Conservation (phyloP, 2,329 filamentous ascomycete genomes). For the Zymoseptoria pseudotritici region DNA sequence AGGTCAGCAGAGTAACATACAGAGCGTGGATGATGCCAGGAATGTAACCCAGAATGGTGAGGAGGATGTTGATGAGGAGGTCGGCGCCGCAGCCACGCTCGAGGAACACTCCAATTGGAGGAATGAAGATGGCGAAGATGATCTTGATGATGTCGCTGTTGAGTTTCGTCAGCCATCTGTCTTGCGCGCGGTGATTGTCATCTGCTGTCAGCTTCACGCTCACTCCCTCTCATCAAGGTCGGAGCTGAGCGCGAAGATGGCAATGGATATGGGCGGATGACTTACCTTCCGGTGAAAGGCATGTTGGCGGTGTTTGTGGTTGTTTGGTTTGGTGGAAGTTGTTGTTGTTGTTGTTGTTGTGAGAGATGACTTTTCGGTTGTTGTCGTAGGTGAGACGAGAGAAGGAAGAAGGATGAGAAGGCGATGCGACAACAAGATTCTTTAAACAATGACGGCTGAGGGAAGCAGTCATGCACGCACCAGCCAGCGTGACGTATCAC, state of each 20-base stretch:
- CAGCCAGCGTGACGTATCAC: not conserved
- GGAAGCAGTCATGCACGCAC: not conserved
- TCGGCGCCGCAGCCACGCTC: constrained; percentile 84
- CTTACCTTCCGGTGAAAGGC: constrained; percentile 54
- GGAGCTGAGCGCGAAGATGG: not conserved
- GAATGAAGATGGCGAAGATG: constrained; percentile 82
- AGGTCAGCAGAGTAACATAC: constrained; percentile 46
- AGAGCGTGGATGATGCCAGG: constrained; percentile 78
- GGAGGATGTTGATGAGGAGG: constrained; percentile 84
- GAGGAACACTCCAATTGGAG: constrained; percentile 87
- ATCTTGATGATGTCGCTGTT: constrained; percentile 69
- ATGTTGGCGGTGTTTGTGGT: constrained; percentile 29
- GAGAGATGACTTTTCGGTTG: not conserved
- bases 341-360: not conserved
- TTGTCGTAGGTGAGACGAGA: not conserved
- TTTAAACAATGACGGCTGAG: not conserved
- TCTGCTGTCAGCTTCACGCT: not conserved
- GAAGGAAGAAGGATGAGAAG: not conserved
- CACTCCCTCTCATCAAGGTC: not conserved
- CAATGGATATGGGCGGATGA: constrained; percentile 3
- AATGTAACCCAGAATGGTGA: constrained; percentile 49
- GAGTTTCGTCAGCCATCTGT: not conserved
- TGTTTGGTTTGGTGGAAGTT: not conserved
- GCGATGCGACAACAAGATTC: not conserved
- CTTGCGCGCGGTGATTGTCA: constrained; percentile 2